Percentiles rank a stretch among this genome's conserved stretches.
phyloP scores from a whole-genome alignment of 306 rosid genomes.

The Medicago ruthenica region DNA sequence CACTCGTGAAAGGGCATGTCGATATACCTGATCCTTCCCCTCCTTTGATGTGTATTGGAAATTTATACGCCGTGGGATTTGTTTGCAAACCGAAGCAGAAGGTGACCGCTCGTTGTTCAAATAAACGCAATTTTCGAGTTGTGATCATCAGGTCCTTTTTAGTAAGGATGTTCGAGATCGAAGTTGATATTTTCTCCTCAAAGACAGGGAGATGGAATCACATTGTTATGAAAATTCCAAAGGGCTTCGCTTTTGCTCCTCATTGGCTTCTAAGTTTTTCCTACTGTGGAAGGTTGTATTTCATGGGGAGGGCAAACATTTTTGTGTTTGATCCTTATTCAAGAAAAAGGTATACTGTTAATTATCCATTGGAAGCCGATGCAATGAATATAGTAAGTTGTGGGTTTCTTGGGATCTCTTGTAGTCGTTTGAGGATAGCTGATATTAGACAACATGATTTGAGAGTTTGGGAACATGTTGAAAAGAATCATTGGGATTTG shows the following conservation, averaged over 20 bases:
- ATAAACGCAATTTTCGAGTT: background rate
- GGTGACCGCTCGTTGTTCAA: background rate
- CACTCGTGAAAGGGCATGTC: background rate
- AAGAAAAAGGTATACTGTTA: background rate
- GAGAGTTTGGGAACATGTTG: constrained; percentile 29
- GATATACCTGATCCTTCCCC: background rate
- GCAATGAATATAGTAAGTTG: constrained; percentile 34
- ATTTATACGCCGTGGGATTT: constrained; percentile 32
- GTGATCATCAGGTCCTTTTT: constrained; percentile 29
- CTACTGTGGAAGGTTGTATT: background rate
- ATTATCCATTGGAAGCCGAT: constrained; percentile 26
- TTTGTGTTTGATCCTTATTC: constrained; percentile 31
- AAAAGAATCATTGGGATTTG: background rate
- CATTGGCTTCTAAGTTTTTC: constrained; percentile 36
- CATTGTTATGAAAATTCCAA: background rate
- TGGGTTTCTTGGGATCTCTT: constrained; percentile 30
- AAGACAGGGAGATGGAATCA: constrained; percentile 14
- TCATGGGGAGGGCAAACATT: constrained; percentile 38
- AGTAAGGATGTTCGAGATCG: background rate
- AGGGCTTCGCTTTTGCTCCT: constrained; percentile 42
- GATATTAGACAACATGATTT: constrained; percentile 31
- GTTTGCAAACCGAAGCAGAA: background rate
- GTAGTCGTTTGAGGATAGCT: constrained; percentile 31
- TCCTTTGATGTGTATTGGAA: background rate
- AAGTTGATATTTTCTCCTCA: constrained; percentile 2